Base-by-base conservation (phyloP, 164 flowering plant genomes). In the Platanus orientalis region DNA sequence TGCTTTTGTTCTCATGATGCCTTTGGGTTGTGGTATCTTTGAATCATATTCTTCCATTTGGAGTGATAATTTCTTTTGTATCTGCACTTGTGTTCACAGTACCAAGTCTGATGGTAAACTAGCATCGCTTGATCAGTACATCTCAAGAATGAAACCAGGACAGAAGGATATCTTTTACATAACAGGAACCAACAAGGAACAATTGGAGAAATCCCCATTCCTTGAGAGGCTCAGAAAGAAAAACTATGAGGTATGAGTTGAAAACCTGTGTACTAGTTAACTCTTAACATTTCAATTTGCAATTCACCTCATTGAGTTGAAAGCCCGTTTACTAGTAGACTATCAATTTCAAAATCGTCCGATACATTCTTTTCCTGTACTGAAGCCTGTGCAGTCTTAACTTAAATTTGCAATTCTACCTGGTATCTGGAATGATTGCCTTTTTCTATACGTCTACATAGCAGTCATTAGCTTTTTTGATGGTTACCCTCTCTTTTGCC, bases 81-180 rank as follows among this genome's bases (percentile, higher is more conserved):
- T 55, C 21, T 29, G 10, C 45, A 17, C 60, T 63, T 66, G 25
- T 55, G 60, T 20, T 54, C 69, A 23, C 94, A 89, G 96, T 69
- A 71, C 99, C 20, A 91, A 79, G 73, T 87, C 96, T 10, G 92
- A 75, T 69, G 96, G 97, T 2, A 88, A 91, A 70, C 69, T 94
- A 61, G 79, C 90, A 12, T 89, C 96, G 9, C 76, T 94, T 32
- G 97, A 94, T 66, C 91, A 94, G 71, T 94, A 94, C 81, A 91
- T 94, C 63, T 80, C 94, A 57, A 83, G 97, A 78, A 91, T 94
- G 99, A 94, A 91, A 61, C 5, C 86, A 1, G 96, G 93, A 30
- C 99, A 94, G 64, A 94, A 91, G 74, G 99, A 94, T 58, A 91
- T 94, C 75, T 91, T 91, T 63, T 94, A 91, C 80, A 81, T 91